These are phyloP conservation scores for Vaccinium corymbosum DNA, from an alignment of 148 eudicot genomes.

Conservation along the genomic window DNA sequence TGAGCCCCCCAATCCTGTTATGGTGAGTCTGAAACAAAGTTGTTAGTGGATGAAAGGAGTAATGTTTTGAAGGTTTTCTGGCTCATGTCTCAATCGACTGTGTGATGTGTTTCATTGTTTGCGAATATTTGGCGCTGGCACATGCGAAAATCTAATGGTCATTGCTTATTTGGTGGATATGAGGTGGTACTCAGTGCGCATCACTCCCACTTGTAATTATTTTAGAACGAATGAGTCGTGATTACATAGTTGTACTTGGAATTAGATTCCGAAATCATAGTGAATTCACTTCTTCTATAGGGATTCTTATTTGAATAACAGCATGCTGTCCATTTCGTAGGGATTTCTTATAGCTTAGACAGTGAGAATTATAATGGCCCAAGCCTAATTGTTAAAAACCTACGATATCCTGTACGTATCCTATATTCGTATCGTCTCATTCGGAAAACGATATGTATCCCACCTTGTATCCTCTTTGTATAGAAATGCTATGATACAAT, in stretches of 20 bases:
- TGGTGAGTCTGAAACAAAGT: neutral
- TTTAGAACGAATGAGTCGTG: neutral
- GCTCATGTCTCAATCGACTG: neutral
- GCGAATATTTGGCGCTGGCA: neutral
- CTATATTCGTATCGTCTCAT: no score
- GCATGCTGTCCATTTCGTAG: neutral
- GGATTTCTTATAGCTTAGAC: neutral
- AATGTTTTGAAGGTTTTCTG: neutral
- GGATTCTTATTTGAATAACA: neutral
- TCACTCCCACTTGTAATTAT: neutral
- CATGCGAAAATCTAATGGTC: neutral
- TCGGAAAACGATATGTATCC: no score
- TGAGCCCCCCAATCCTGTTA: neutral
- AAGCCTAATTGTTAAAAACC: no score
- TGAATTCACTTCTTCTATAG: neutral
- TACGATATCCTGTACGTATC: no score
- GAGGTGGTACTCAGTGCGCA: neutral
- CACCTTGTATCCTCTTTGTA: no score
- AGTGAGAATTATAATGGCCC: neutral
- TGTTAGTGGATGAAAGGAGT: neutral
- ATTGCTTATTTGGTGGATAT: neutral
- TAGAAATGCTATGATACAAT: no score
- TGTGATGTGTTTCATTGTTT: conserved; percentile 5
- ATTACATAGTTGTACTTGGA: neutral
- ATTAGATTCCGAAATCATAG: neutral